A percentile compares a stretch with the other conserved stretches of the same genome.
Evolutionary conservation across 2,329 filamentous ascomycete genomes (phyloP).

Genomic region (Malbranchea zuffiana): DNA sequence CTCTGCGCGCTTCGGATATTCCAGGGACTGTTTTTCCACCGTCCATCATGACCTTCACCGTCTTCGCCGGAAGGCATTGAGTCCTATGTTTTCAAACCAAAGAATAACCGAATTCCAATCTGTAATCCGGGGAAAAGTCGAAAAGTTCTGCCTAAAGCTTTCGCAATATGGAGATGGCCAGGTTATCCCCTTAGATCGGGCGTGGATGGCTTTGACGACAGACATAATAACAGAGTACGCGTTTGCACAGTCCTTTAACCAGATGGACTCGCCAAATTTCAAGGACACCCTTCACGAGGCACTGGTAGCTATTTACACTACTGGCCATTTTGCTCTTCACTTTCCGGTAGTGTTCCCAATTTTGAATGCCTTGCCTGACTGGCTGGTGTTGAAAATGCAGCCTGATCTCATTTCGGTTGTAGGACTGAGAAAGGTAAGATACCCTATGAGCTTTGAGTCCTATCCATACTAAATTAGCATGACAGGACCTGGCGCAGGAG

Average conservation of each 20-base stretch:
- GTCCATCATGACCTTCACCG: conserved; percentile 18
- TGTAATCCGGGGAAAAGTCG: conserved; percentile 16
- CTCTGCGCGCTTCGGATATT: conserved; percentile 12
- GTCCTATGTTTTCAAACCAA: conserved; percentile 18
- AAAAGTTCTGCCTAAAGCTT: conserved; percentile 17
- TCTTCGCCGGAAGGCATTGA: conserved; percentile 14
- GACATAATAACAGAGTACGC: conserved; percentile 25
- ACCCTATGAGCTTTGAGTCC: not conserved
- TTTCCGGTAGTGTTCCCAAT: conserved; percentile 17
- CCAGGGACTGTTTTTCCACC: conserved; percentile 12
- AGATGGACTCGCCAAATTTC: conserved; percentile 16
- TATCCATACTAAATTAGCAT: not conserved
- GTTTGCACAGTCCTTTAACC: conserved; percentile 18
- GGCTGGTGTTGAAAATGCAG: conserved; percentile 16
- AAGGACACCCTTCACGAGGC: conserved; percentile 12
- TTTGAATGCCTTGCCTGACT: conserved; percentile 18
- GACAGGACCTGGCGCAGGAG: conserved; percentile 13
- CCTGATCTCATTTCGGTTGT: conserved; percentile 13
- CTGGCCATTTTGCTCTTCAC: conserved; percentile 16
- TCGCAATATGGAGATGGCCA: conserved; percentile 18
- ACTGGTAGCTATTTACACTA: conserved; percentile 11
- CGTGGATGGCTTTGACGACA: conserved; percentile 23
- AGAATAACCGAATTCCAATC: conserved; percentile 13
- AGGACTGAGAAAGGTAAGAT: conserved; percentile 14
- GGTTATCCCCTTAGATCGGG: conserved; percentile 19